Percentiles rank a stretch among this genome's conserved stretches.
Conservation (phyloP, 1,284 basidiomycete species). For the Phellopilus nigrolimitatus region DNA sequence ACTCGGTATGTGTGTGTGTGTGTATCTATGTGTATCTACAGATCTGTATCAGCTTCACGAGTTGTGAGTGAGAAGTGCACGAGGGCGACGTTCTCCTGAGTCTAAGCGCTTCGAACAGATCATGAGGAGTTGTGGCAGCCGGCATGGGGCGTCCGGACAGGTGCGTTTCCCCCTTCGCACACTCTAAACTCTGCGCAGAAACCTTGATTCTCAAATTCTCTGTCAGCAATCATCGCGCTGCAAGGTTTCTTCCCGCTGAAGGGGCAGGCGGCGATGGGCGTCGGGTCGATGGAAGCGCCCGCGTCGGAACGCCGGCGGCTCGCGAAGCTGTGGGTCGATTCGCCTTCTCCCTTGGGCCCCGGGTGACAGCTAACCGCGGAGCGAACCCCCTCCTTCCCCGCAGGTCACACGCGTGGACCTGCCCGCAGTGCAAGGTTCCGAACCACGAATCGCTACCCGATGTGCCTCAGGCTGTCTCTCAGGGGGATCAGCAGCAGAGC, state of each 20-base stretch:
- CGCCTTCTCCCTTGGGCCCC: not conserved
- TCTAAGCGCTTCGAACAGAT: constrained; percentile 39
- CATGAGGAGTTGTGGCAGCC: constrained; percentile 94
- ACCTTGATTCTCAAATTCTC: too few relatives aligned
- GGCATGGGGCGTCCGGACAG: constrained; percentile 95
- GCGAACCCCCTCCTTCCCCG: not conserved
- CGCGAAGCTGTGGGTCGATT: constrained; percentile 61
- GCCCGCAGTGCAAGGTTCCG: constrained; percentile 65
- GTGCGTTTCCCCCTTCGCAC: too few relatives aligned
- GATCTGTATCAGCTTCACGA: constrained; percentile 94
- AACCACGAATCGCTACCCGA: constrained; percentile 73
- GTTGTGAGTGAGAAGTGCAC: constrained; percentile 46
- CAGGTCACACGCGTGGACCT: constrained; percentile 80
- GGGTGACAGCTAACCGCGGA: not conserved
- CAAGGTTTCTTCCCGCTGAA: constrained; percentile 89
- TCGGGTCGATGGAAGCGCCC: constrained; percentile 85
- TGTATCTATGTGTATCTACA: constrained; percentile 28
- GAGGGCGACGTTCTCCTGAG: not conserved
- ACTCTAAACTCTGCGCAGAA: too few relatives aligned
- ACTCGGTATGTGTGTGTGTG: not conserved
- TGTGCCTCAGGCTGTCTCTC: constrained; percentile 30
- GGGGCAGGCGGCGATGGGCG: constrained; percentile 84
- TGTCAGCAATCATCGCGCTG: constrained; percentile 79
- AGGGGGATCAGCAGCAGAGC: constrained; percentile 5
- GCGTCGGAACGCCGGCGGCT: constrained; percentile 75